Base-by-base conservation (phyloP, 495 filamentous ascomycete genomes). In the Neurospora sp. region DNA sequence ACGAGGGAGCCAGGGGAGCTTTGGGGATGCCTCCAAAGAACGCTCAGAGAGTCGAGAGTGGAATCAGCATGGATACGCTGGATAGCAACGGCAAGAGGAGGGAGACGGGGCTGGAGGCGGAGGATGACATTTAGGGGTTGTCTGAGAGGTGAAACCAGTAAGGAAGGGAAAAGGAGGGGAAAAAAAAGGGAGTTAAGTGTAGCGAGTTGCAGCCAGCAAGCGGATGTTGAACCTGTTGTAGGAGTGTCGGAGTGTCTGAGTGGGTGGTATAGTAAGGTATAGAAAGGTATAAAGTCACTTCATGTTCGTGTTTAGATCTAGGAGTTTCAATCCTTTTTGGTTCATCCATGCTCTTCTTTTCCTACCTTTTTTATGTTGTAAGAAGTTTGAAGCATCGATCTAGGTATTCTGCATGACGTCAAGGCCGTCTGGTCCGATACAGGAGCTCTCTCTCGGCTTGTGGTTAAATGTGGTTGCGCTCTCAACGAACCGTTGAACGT, bases 1-100 rank as follows among this genome's bases (percentile, higher is more conserved):
- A 90, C 12, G 92, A 96, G 74, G 91, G 90, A 8, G 94, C 92
- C 4, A 83, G 93, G 69, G 90, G 93, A 76, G 93, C 93, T 10
- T 88, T 96, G 78, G 91, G 88, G 37, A 91, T 95, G 91, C 87
- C 87, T 3, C 78, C 83, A 12, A 73, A 72, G 27, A 73, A 79
- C 68, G 48, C 48, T 37, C 59, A 20, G 39, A 76, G 78, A 69
- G 81, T 84, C 20, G 81, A 77, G 73, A 86, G 85, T 72, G 82
- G 78, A 27, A 85, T 91, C 76, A 84, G 82, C 75, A 76, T 92
- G 83, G 86, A 89, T 72, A 87, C 83, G 18, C 78, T 92, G 74
- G 87, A 92, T 77, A 87, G 85, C 74, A 82, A 83, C 74, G 89
- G 90, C 6, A 90, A 86, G 84, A 87, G 82, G 77, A 84, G 79